Base-by-base conservation (phyloP, 805 yeast genomes). In the Metschnikowia drakensbergensis region DNA sequence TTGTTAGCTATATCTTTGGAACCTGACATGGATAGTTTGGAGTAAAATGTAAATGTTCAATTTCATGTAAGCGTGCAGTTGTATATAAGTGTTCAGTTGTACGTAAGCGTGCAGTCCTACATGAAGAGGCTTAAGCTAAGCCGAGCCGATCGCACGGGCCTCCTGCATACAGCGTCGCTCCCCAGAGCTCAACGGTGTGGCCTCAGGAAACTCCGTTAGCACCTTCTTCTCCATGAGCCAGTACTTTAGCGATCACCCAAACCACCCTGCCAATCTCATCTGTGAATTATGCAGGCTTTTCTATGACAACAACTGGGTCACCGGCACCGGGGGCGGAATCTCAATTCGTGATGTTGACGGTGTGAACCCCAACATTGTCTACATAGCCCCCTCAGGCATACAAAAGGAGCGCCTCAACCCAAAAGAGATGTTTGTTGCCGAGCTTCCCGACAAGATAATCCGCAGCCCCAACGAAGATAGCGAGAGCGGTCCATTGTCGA, bases 311-410 rank as follows among this genome's bases (percentile, higher is more conserved):
- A 85, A 87, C 44, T 90, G 97, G 96, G 92, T 88, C 57, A 84
- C 96, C 0, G 97, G 97, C 3, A 92, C 98, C 1, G 97, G 96
- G 3, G 98, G 97, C 30, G 97, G 97, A 3, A 84, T 92, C 58
- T 86, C 96, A 30, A 84, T 91, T 43, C 68, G 84, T 47, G 74
- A 79, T 42, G 61, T 58, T 10, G 75, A 77, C 2, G 77, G 75
- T 1, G 44, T 37, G 9, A 68, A 70, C 47, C 71, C 71, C 13
- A 74, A 81, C 51, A 59, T 70, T 22, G 80, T 88, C 13, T 91
- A 77, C 64, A 76, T 91, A 36, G 95, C 97, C 0, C 97, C 98
- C 4, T 86, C 96, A n/a, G 97, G 97, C 1, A 96, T 91, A 6
- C 97, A 91, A 63, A 91, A 91, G 69, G 98, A 91, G 64, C 74